Evolutionary conservation across 169 alveolate genomes (phyloP).

Genomic region (Theileria parva): DNA sequence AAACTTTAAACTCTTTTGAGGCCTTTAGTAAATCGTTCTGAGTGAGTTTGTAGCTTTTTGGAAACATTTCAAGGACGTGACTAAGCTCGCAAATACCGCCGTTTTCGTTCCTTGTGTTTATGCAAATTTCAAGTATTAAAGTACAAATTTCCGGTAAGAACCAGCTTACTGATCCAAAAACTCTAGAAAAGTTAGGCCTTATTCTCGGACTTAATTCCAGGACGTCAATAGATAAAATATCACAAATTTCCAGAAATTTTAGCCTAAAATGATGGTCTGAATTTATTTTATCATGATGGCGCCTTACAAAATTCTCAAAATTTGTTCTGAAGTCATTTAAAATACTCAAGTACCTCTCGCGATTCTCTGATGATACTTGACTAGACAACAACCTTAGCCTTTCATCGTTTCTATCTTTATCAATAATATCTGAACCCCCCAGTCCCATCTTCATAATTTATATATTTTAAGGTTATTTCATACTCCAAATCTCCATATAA

Average conservation of each 20-base stretch:
- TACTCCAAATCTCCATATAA: neutral
- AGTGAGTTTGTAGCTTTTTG: constrained; percentile 15
- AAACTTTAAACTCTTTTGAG: constrained; percentile 6
- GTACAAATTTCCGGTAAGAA: constrained; percentile 9
- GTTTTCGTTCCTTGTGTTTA: constrained; percentile 31
- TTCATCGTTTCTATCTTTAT: constrained; percentile 10
- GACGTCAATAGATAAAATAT: constrained; percentile 42
- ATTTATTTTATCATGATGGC: constrained; percentile 24
- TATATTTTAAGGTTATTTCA: neutral
- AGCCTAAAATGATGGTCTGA: constrained; percentile 40
- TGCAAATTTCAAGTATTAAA: constrained; percentile 42
- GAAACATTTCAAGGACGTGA: constrained; percentile 22
- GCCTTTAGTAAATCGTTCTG: constrained; percentile 25
- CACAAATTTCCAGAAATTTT: constrained; percentile 53
- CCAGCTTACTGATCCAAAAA: neutral
- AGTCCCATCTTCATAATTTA: constrained; percentile 49
- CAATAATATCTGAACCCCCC: constrained; percentile 36
- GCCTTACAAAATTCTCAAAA: constrained; percentile 18
- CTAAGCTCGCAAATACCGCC: constrained; percentile 51
- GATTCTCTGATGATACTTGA: constrained; percentile 4
- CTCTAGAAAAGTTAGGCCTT: neutral
- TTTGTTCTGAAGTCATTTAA: constrained; percentile 29
- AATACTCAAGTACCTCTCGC: constrained; percentile 17
- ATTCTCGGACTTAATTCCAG: neutral
- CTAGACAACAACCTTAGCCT: constrained; percentile 20